Conservation (phyloP, 192 early-diverging fungal genomes). For the Pilaira anomala region DNA sequence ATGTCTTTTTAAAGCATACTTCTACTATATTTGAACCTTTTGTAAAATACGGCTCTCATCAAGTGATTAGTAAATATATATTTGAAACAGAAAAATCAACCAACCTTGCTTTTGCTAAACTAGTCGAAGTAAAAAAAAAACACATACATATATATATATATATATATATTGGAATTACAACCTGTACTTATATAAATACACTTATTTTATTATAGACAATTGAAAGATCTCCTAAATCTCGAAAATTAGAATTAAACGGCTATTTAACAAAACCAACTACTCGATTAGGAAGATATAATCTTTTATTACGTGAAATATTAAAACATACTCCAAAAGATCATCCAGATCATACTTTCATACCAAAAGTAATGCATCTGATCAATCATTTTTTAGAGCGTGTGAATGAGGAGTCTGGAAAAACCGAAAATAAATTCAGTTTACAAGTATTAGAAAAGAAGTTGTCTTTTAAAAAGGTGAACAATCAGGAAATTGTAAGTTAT, state of each 20-base stretch:
- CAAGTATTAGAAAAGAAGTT: slow-evolving; percentile 60
- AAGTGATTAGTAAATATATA: slow-evolving; percentile 76
- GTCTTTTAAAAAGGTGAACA: slow-evolving; percentile 48
- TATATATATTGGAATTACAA: background rate
- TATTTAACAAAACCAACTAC: slow-evolving; percentile 87
- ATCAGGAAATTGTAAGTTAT: slow-evolving; percentile 1
- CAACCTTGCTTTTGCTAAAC: slow-evolving; percentile 66
- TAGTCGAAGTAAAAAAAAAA: slow-evolving; percentile 75
- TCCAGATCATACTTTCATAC: slow-evolving; percentile 72
- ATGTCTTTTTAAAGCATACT: slow-evolving; percentile 75
- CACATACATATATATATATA: background rate
- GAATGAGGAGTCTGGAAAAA: slow-evolving; percentile 84
- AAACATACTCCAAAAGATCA: slow-evolving; percentile 81
- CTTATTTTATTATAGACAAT: background rate
- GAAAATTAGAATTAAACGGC: slow-evolving; percentile 80
- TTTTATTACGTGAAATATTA: slow-evolving; percentile 77
- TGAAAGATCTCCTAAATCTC: slow-evolving; percentile 72
- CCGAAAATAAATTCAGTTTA: slow-evolving; percentile 84
- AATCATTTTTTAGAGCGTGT: slow-evolving; percentile 72
- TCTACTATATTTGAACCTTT: slow-evolving; percentile 68
- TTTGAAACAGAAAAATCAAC: slow-evolving; percentile 76
- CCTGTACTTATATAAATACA: background rate
- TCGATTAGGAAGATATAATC: slow-evolving; percentile 81
- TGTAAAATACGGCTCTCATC: slow-evolving; percentile 83
- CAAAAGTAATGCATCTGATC: slow-evolving; percentile 70